These are phyloP conservation scores for Melastoma candidum DNA, from an alignment of 441 rosid species.

Conservation along the genomic window DNA sequence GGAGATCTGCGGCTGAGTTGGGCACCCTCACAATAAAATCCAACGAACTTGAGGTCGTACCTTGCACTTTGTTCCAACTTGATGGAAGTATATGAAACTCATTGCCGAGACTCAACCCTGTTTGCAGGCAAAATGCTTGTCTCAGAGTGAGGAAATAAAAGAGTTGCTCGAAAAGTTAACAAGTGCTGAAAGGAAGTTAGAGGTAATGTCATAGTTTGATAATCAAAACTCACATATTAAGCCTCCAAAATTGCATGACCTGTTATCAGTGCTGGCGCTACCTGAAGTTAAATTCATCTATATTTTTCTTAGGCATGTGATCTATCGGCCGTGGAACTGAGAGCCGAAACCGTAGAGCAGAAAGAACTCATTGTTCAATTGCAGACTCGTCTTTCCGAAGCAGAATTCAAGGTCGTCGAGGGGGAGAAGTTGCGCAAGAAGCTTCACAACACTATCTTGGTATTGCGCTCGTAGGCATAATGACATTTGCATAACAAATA, in stretches of 20 bases:
- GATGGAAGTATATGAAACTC: not conserved
- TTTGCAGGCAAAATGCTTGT: conserved; percentile 32
- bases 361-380: conserved; percentile 14
- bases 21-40: conserved; percentile 28
- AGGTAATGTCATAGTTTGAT: conserved; percentile 22
- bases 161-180: conserved; percentile 42
- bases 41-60: conserved; percentile 38
- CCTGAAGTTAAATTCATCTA: conserved; percentile 1
- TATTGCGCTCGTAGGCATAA: conserved; percentile 1
- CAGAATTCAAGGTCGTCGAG: conserved; percentile 20
- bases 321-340: conserved; percentile 12
- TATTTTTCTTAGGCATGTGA: conserved; percentile 15
- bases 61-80: not conserved
- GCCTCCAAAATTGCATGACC: not conserved
- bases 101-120: not conserved
- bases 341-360: conserved; percentile 18
- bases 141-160: conserved; percentile 36
- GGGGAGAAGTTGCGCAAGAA: conserved; percentile 23
- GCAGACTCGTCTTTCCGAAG: conserved; percentile 13
- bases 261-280: not conserved
- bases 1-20: conserved; percentile 19
- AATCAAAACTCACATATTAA: too few relatives aligned
- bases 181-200: conserved; percentile 42
- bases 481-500: not conserved
- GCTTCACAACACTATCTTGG: conserved; percentile 22